Evolutionary conservation across 208 protist species (phyloP), one percentile per base, ranked within the genome.

Genomic region (Trypanosomatidae sp.): DNA sequence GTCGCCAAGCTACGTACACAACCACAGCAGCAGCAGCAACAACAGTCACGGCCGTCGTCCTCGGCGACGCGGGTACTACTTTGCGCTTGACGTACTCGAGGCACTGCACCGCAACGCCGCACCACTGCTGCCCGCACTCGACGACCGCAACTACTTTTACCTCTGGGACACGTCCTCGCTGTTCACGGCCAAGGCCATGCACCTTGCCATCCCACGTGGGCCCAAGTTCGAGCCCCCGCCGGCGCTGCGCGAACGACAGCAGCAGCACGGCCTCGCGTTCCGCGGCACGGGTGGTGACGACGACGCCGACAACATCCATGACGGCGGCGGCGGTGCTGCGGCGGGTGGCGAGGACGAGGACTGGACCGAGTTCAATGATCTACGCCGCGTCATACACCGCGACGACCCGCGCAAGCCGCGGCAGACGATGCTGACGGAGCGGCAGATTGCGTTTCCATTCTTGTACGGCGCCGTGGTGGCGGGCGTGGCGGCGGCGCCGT

Each of bases 311-410:
- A 30, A 8, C 37, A 53, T 15, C n/a, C 30, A 35, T n/a, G 11
- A 35, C n/a, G 11, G n/a, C 30, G n/a, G 30, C n/a, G n/a, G n/a
- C n/a, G n/a, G 30, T 35, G 37, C 38, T 2, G 16, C 28, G 21
- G 26, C 24, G 2, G 23, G 21, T 21, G 58, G 57, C 54, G 98
- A 99, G 61, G 89, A 97, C 42, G 96, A 98, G 53, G 97, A 99
- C 71, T 99, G 98, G 97, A 99, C 98, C 58, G 98, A 99, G 68
- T 99, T 99, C 76, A 99, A 99, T 58, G 98, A 99, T 67, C 96
- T 99, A 58, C 96, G 99, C 54, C 99, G 99, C 65, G 89, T 99
- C 37, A 99, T 99, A 65, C 95, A 99, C 52, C 87, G 99, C 37
- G 90, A 98, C 54, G 71, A 94, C 59, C 81, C 81, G 2, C 66